Evolutionary conservation across 495 filamentous ascomycete genomes (phyloP).

Genomic region (Annulohypoxylon bovei): DNA sequence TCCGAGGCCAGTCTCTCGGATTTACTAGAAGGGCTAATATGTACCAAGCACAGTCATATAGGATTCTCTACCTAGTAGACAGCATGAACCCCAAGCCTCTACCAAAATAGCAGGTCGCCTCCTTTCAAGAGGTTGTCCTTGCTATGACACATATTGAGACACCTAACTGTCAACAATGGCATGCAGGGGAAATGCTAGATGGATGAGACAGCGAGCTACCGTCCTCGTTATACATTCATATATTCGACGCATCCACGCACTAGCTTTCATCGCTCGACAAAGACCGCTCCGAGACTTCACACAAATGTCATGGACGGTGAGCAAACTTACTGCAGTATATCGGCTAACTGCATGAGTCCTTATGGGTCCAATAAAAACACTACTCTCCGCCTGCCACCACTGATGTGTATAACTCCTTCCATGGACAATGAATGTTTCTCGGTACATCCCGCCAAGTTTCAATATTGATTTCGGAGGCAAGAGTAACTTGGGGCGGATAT

Average conservation of each 20-base stretch:
- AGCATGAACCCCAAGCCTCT: background rate
- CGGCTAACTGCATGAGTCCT: background rate
- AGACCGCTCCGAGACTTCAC: background rate
- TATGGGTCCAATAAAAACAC: background rate
- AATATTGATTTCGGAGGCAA: background rate
- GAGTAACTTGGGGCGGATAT: background rate
- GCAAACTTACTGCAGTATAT: background rate
- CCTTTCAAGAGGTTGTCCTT: background rate
- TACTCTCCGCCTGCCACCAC: background rate
- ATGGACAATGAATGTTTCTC: background rate
- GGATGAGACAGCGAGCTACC: background rate
- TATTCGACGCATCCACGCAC: too few species aligned
- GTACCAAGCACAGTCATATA: too few species aligned
- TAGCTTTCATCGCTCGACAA: background rate
- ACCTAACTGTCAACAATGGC: background rate
- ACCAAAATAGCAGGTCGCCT: background rate
- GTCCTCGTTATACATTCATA: background rate
- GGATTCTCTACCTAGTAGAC: background rate
- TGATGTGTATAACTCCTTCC: background rate
- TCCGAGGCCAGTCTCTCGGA: too few species aligned
- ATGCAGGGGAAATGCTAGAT: background rate
- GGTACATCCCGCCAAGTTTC: background rate
- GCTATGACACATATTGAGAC: background rate
- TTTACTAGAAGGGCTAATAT: too few species aligned
- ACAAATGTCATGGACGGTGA: background rate